These are phyloP conservation scores for Novymonas esmeraldas DNA, from an alignment of 208 protist genomes.

Conservation along the genomic window DNA sequence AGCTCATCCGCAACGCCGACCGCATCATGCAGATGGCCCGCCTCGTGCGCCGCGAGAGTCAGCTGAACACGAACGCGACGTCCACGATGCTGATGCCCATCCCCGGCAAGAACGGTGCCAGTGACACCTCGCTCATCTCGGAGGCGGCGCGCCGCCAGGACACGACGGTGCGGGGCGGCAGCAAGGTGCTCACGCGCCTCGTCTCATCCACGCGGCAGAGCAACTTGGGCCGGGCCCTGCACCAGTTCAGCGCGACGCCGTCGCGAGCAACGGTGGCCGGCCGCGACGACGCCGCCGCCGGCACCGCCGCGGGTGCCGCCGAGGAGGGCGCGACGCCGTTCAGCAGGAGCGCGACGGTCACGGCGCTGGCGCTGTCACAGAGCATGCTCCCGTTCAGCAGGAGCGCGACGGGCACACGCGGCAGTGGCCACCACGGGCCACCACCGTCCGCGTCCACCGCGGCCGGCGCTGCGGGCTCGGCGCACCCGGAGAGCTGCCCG, in stretches of 20 bases:
- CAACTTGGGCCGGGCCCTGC: constrained; percentile 48
- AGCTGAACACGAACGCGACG: constrained; percentile 70
- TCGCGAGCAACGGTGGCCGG: constrained; percentile 19
- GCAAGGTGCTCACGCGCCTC: constrained; percentile 51
- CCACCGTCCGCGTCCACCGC: constrained; percentile 6
- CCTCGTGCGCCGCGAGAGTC: constrained; percentile 63
- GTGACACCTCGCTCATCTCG: constrained; percentile 31
- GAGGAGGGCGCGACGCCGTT: constrained; percentile 29
- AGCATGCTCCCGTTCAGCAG: constrained; percentile 43
- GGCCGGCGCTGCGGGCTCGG: neutral
- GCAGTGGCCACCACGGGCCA: constrained; percentile 11
- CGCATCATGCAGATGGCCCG: constrained; percentile 74
- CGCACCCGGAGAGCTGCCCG: constrained; percentile 8
- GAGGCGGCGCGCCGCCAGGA: constrained; percentile 32
- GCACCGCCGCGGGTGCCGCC: neutral
- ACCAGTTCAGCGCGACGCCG: constrained; percentile 26
- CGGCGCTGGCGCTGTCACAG: constrained; percentile 45
- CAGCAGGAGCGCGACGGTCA: constrained; percentile 40
- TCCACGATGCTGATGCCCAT: constrained; percentile 55
- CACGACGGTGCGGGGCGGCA: constrained; percentile 46
- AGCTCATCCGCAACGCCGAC: constrained; percentile 81
- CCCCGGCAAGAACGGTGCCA: constrained; percentile 39
- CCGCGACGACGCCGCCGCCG: neutral
- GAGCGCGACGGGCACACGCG: constrained; percentile 30
- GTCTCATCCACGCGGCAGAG: constrained; percentile 33